Base-by-base conservation (phyloP, 768 basidiomycete genomes). In the Crepidotus variabilis region DNA sequence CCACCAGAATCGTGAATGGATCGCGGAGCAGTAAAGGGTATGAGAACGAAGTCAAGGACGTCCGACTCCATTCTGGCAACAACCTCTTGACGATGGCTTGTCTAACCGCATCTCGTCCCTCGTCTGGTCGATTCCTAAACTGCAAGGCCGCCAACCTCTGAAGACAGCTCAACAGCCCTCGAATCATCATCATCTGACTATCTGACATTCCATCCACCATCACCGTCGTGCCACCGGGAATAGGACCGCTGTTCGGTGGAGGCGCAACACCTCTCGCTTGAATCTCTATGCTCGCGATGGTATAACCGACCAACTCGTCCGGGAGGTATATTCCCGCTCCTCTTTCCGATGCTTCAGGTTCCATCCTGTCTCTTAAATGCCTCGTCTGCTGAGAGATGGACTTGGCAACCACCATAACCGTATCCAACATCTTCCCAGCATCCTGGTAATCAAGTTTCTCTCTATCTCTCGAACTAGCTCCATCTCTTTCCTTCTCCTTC, bases 261-360 rank as follows among this genome's bases (percentile, higher is more conserved):
- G 60, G 63, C 8, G 57, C 58, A 18, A 79, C 69, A 2, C 94
- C 94, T 22, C 97, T 81, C 57, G 88, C 84, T 0, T 89, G 80
- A 14, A 90, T 81, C 71, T 98, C 97, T 53, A 94, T 80, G 6
- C 84, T 76, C 1, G 88, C 76, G 35, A 98, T 79, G 2, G 95
- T 95, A 69, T 96, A 98, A 2, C 89, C 90, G 35, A 96, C 75
- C 14, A 98, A 74, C 61, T 98, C 94, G 61, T 96, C 91, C 0
- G 97, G 94, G 1, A 99, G 77, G 66, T 97, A 98, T 48, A 95
- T 82, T 5, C 93, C 92, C 0, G 83, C 81, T 1, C 94, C 94
- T 22, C 91, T 80, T 57, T 92, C 90, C 2, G 84, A 82, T 1
- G 71, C 63, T 13, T 92, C 88, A 2, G 87, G 86, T 65, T 89